phyloP scores from a whole-genome alignment of 208 protist genomes.

The Borovskyia barvae region DNA sequence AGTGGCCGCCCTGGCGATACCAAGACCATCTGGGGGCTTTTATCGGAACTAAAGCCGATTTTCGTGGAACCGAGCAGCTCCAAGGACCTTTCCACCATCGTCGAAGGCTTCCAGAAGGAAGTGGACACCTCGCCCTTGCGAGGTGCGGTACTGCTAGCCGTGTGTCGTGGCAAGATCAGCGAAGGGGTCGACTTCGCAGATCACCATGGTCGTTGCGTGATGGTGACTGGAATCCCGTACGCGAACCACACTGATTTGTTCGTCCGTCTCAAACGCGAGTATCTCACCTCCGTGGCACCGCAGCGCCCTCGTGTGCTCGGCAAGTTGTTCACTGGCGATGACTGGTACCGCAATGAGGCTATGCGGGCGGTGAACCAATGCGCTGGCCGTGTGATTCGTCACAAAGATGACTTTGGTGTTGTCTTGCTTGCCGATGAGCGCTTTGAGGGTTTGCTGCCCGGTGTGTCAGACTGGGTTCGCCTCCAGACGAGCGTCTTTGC shows the following conservation, averaged over 20 bases:
- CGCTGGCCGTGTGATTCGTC: slow-evolving; percentile 96
- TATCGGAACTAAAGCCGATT: slow-evolving; percentile 76
- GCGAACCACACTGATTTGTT: slow-evolving; percentile 90
- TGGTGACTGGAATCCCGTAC: slow-evolving; percentile 95
- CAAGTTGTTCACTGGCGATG: slow-evolving; percentile 81
- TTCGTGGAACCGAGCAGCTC: slow-evolving; percentile 83
- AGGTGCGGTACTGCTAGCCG: slow-evolving; percentile 94
- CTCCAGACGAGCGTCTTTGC: slow-evolving; percentile 32
- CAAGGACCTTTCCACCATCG: slow-evolving; percentile 48
- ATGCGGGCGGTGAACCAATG: slow-evolving; percentile 97
- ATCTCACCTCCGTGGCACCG: slow-evolving; percentile 66
- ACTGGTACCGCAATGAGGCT: slow-evolving; percentile 96
- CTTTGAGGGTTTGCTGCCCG: slow-evolving; percentile 45
- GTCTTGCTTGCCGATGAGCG: slow-evolving; percentile 96
- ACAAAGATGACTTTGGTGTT: slow-evolving; percentile 95
- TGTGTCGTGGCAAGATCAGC: slow-evolving; percentile 97
- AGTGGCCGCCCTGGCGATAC: slow-evolving; percentile 27
- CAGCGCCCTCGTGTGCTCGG: slow-evolving; percentile 68
- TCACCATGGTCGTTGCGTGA: slow-evolving; percentile 92
- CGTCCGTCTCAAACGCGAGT: slow-evolving; percentile 79
- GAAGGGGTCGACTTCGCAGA: slow-evolving; percentile 98
- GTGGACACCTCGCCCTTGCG: slow-evolving; percentile 42
- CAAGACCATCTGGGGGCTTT: slow-evolving; percentile 80
- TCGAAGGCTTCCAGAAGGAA: slow-evolving; percentile 68
- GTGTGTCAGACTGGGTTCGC: slow-evolving; percentile 72